Evolutionary conservation across 768 basidiomycete species (phyloP).

Genomic region (Galerina marginata): DNA sequence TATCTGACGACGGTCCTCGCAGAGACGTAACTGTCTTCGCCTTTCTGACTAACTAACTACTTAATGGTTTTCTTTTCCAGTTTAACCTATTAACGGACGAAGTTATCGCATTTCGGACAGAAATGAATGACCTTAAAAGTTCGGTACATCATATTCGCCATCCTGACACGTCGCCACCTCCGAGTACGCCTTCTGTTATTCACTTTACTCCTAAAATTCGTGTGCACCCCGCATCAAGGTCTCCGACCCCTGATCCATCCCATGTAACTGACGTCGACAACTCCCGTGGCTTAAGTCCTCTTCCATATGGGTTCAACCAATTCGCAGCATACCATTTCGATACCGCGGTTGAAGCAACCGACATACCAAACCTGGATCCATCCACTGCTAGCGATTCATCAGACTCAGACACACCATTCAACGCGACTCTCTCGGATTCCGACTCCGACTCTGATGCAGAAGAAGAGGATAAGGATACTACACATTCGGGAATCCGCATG

Average conservation of each 20-base stretch:
- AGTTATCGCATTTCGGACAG: conserved; percentile 9
- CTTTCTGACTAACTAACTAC: background rate
- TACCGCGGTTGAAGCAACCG: background rate
- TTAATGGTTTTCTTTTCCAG: background rate
- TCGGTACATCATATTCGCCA: background rate
- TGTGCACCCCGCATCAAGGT: background rate
- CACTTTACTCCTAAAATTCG: background rate
- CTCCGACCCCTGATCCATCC: background rate
- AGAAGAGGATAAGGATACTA: background rate
- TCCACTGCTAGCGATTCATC: background rate
- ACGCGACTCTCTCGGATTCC: background rate
- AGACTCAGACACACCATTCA: background rate
- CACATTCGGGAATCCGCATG: background rate
- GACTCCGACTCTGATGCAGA: background rate
- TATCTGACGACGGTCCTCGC: background rate
- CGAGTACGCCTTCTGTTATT: background rate
- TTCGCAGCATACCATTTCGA: too few species aligned
- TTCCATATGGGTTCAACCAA: too few species aligned
- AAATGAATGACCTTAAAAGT: conserved; percentile 10
- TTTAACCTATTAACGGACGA: conserved; percentile 10
- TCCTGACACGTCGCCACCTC: background rate
- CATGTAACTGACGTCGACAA: too few species aligned
- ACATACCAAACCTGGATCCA: background rate
- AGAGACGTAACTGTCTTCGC: background rate
- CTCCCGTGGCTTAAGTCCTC: too few species aligned